Evolutionary conservation across 106 monocot species (phyloP).

Genomic region (Vanilla planifolia): DNA sequence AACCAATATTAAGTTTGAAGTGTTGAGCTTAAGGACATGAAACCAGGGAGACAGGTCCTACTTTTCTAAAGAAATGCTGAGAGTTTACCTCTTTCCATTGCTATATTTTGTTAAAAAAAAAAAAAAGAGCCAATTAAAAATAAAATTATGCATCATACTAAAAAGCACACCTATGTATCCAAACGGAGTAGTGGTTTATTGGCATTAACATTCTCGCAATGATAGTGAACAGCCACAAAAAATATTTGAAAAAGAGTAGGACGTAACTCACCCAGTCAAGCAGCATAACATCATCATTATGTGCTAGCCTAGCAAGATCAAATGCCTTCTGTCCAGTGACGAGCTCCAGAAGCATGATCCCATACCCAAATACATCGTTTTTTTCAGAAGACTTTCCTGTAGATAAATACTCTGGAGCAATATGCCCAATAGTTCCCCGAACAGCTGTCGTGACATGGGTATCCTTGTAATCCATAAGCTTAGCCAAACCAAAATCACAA

Average conservation of each 20-base stretch:
- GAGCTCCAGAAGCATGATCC: conserved; percentile 95
- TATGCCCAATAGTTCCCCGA: conserved; percentile 92
- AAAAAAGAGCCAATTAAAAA: too few relatives aligned
- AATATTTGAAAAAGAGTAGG: neutral
- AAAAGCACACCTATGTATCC: too few relatives aligned
- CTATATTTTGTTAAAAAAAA: too few relatives aligned
- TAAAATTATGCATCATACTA: too few relatives aligned
- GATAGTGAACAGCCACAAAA: neutral
- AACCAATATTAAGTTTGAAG: too few relatives aligned
- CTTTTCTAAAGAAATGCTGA: too few relatives aligned
- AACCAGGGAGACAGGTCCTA: too few relatives aligned
- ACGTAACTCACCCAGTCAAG: conserved; percentile 97
- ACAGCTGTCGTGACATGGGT: conserved; percentile 97
- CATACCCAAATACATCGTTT: conserved; percentile 97
- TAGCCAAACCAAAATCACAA: conserved; percentile 95
- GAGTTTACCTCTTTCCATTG: too few relatives aligned
- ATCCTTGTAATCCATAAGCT: conserved; percentile 98
- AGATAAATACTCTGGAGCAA: conserved; percentile 92
- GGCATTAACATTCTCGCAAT: neutral
- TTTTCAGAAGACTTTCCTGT: conserved; percentile 98
- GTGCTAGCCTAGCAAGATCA: conserved; percentile 93
- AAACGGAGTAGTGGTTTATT: too few relatives aligned
- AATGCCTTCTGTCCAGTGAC: conserved; percentile 97
- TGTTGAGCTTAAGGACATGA: too few relatives aligned
- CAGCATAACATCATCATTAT: conserved; percentile 98